Evolutionary conservation across 768 basidiomycete species (phyloP), one percentile per base, ranked within the genome.

Genomic region (Fomitopsis serialis): DNA sequence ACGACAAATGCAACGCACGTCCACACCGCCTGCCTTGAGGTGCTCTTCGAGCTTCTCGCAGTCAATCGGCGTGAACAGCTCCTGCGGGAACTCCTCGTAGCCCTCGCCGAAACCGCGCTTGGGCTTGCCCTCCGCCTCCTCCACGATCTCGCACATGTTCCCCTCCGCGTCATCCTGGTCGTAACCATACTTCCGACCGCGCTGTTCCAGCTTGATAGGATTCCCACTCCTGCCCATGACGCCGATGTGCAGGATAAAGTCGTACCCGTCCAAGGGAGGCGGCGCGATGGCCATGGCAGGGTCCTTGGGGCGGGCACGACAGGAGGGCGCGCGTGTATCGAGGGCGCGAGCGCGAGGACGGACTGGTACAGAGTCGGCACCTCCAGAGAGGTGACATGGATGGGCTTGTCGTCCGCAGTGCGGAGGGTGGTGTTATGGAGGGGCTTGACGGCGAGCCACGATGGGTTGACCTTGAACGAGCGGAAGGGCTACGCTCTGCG

Each of bases 191-290:
- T 86, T 85, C 63, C 87, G 86, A 0, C 56, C 78, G 76, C 17
- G 76, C 60, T 55, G 73, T 64, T 88, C 86, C 74, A 88, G 75
- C 22, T 81, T 72, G 48, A 87, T 60, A 11, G 29, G 29, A 0
- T 79, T 74, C 0, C 86, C 86, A 10, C 81, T 74, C 29, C 11
- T 32, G n/a, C 80, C 78, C 5, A 82, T 84, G 17, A 84, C 80
- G 2, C 86, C 86, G 29, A 87, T 74, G 60, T 88, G 86, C 58
- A 87, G 78, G 50, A 87, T 77, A 59, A 88, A 79, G 61, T 87
- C 85, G 59, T 81, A 87, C 9, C 82, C 83, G 49, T 68, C 68
- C 19, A 67, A 63, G n/a, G 74, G 73, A 10, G 63, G 57, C 2
- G 78, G 76, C 1, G 76, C 67, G 23, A 74, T 57, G 23, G 74